Base-by-base conservation (phyloP, 1,284 basidiomycete genomes). In the Clitocybe nebularis region DNA sequence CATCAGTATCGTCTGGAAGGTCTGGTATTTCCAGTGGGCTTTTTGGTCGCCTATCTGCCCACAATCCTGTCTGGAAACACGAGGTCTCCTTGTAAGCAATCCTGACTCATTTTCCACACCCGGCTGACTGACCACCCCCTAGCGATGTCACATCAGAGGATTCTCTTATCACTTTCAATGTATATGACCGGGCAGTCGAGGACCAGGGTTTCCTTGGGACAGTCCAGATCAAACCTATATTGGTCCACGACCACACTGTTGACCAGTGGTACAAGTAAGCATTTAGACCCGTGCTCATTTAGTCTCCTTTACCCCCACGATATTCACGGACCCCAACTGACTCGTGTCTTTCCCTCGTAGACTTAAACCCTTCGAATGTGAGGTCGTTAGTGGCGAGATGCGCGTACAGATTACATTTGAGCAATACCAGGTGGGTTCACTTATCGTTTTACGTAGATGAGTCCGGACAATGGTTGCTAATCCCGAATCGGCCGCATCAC, bases 51-150 rank as follows among this genome's bases (percentile, higher is more conserved):
- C 64, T 77, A 38, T 81, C 79, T 35, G 74, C 88, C 30, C 81
- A 90, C 60, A 97, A 94, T 68, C 95, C 96, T 8, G 85, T 95
- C 11, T 99, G 96, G 96, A 98, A 99, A 69, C 93, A 98, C 65
- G 88, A 98, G 65, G 95, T 98, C 36, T 87, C 90, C 28, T 97
- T 97, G 93, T 94, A 66, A 69, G 92, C 78, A 29, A 35, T 41
- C 32, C 20, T 54, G 37, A 38, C 48, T 44, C 23, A 20, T 45
- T 30, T 22, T 26, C 30, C 39, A 33, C 40, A 44, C 34, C 45
- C 26, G 48, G 47, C 48, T 47, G 36, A 47, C 53, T 44, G 38
- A 53, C 25, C 44, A 47, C 52, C 42, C 42, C 36, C 46, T 54
- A 96, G 93, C 72, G 96, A 99, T 67, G 90, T 99, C 36, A 96